Evolutionary conservation across 2,329 filamentous ascomycete species (phyloP), one percentile per base, ranked within the genome.

Genomic region (Aspergillaceae sp.): DNA sequence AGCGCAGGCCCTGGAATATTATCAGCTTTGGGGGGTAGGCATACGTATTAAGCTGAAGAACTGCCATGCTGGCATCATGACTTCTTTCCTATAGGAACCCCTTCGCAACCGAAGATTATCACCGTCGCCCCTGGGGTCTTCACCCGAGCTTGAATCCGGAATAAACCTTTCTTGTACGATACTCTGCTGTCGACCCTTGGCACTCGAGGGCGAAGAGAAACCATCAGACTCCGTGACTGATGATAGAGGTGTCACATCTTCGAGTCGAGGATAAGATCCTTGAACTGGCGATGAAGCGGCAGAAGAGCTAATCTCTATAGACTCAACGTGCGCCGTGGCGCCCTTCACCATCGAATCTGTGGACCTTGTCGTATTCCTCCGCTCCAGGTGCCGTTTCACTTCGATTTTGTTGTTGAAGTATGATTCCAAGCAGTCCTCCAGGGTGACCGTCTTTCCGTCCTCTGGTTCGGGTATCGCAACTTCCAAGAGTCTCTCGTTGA

Each of bases 351-450:
- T 53, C 3, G 64, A 67, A 50, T 68, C 66, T 37, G 57, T 44
- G 4, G 67, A 68, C 43, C 55, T 58, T 5, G 57, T 56, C 1
- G 81, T 84, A 48, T 77, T 78, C 28, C 76, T 74, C 11, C 82
- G 73, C 55, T 82, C 77, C 35, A 86, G 62, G 57, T 91, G 85
- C 44, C 91, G 78, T 54, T 85, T 83, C 2, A 98, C 89, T 58
- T 96, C 89, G 44, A 98, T 88, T 46, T 82, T 79, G 47, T 90
- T 90, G 66, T 97, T 96, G 75, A 97, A 97, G 60, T 96, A 97
- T 44, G 85, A 83, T 63, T 96, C 90, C 11, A 98, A 70, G 56
- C 91, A 97, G 54, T 94, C 86, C 66, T 97, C 92, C 19, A 98
- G 71, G 29, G 84, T 89, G 50, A 96, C 77, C 2, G 77, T 75